phyloP scores from a whole-genome alignment of 352 stramenopile species.

The Blastocystis sp. region DNA sequence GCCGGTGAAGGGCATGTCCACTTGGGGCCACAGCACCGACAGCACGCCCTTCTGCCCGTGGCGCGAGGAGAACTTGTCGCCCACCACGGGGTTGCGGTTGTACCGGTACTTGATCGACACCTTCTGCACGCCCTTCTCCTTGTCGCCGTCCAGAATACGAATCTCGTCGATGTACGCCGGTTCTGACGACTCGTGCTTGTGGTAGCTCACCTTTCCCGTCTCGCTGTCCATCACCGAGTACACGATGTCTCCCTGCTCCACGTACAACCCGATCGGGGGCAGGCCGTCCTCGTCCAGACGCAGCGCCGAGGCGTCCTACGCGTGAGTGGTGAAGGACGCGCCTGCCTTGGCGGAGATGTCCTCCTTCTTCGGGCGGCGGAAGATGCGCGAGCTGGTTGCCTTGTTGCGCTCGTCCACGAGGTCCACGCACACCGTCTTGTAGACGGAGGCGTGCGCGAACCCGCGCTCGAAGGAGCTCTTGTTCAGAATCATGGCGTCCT shows the following conservation, averaged over 20 bases:
- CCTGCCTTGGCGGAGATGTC: conserved; percentile 18
- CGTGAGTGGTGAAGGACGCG: background rate
- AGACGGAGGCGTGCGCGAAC: conserved; percentile 93
- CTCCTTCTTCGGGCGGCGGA: conserved; percentile 20
- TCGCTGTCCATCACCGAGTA: conserved; percentile 91
- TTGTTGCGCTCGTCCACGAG: conserved; percentile 75
- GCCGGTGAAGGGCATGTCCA: conserved; percentile 98
- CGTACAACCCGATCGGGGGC: conserved; percentile 86
- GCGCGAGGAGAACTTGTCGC: conserved; percentile 98
- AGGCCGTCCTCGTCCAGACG: conserved; percentile 90
- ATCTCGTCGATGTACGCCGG: conserved; percentile 92
- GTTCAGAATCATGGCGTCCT: conserved; percentile 99
- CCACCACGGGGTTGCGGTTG: conserved; percentile 95
- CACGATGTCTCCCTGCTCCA: conserved; percentile 90
- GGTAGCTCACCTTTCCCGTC: conserved; percentile 81
- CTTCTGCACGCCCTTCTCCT: conserved; percentile 80
- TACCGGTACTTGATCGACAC: conserved; percentile 93
- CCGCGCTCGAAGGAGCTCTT: conserved; percentile 95
- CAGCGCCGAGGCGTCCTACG: conserved; percentile 12
- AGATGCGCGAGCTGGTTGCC: conserved; percentile 73
- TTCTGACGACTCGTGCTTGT: conserved; percentile 96
- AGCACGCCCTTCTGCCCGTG: conserved; percentile 99
- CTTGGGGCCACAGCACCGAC: conserved; percentile 96
- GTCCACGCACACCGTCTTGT: conserved; percentile 95
- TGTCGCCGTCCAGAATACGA: conserved; percentile 72